Percentiles rank a stretch among this genome's conserved stretches.
Evolutionary conservation across 1,139 yeast genomes (phyloP).

Genomic region (Pichia sp.): DNA sequence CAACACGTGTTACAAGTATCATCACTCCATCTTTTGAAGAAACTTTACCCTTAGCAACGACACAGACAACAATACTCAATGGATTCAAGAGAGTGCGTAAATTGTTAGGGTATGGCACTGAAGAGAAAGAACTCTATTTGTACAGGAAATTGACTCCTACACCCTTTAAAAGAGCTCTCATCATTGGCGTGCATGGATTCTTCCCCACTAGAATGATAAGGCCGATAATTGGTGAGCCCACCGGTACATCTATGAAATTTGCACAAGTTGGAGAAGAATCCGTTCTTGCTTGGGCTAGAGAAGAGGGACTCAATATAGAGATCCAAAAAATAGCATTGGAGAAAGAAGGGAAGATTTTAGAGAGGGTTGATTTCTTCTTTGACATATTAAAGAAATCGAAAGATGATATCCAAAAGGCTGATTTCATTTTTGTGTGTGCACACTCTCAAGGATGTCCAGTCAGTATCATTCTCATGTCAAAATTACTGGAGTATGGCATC

Average conservation of each 20-base stretch:
- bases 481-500: constrained; percentile 62
- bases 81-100: constrained; percentile 15
- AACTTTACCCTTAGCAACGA: constrained; percentile 25
- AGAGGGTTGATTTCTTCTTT: constrained; percentile 75
- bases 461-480: constrained; percentile 67
- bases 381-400: constrained; percentile 66
- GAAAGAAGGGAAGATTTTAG: constrained; percentile 84
- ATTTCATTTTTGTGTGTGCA: constrained; percentile 79
- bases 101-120: constrained; percentile 13
- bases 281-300: constrained; percentile 64
- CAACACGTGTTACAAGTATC: too few relatives aligned
- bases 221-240: constrained; percentile 85
- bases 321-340: constrained; percentile 89
- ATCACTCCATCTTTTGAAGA: too few relatives aligned
- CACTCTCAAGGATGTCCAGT: constrained; percentile 98
- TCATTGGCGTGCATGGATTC: constrained; percentile 93
- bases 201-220: constrained; percentile 84
- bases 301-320: constrained; percentile 46
- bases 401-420: constrained; percentile 65
- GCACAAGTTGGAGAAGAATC: constrained; percentile 82
- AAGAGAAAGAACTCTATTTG: too few relatives aligned
- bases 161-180: constrained; percentile 46
- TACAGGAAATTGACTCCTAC: constrained; percentile 24
- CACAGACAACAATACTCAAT: constrained; percentile 10
- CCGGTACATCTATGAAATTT: constrained; percentile 84